Evolutionary conservation across 1,139 yeast genomes (phyloP).

Genomic region (Blastobotrys ciferrii): DNA sequence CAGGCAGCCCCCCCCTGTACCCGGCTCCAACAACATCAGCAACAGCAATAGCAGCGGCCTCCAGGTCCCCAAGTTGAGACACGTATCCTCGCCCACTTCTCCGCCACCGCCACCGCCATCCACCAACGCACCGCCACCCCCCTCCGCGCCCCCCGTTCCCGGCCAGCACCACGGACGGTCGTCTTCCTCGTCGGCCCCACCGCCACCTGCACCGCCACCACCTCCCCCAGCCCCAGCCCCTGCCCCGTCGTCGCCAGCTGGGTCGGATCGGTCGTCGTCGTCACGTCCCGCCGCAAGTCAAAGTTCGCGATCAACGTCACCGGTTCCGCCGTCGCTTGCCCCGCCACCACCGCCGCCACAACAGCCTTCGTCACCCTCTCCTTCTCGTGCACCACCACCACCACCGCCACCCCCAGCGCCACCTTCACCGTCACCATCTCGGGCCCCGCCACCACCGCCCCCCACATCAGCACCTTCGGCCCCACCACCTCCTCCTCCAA

Average conservation of each 20-base stretch:
- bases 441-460: slow-evolving; percentile 26
- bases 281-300: slow-evolving; percentile 19
- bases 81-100: slow-evolving; percentile 22
- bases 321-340: slow-evolving; percentile 16
- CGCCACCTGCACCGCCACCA: slow-evolving; percentile 18
- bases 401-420: slow-evolving; percentile 29
- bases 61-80: slow-evolving; percentile 18
- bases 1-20: slow-evolving; percentile 19
- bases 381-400: slow-evolving; percentile 15
- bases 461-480: too few relatives aligned
- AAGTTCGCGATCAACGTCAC: slow-evolving; percentile 18
- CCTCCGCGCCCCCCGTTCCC: slow-evolving; percentile 29
- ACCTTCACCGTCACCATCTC: slow-evolving; percentile 28
- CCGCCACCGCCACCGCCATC: slow-evolving; percentile 17
- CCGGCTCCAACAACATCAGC: slow-evolving; percentile 24
- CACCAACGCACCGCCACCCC: slow-evolving; percentile 15
- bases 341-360: slow-evolving; percentile 18
- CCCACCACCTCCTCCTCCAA: slow-evolving; percentile 25
- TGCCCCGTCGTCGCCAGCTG: slow-evolving; percentile 23
- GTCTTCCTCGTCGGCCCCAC: slow-evolving; percentile 18
- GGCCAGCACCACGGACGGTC: slow-evolving; percentile 5
- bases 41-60: slow-evolving; percentile 7
- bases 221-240: slow-evolving; percentile 23
- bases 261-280: slow-evolving; percentile 20
- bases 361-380: slow-evolving; percentile 11